These are phyloP conservation scores for Epichloe scottii DNA, from an alignment of 2,329 filamentous ascomycete species.

Conservation along the genomic window DNA sequence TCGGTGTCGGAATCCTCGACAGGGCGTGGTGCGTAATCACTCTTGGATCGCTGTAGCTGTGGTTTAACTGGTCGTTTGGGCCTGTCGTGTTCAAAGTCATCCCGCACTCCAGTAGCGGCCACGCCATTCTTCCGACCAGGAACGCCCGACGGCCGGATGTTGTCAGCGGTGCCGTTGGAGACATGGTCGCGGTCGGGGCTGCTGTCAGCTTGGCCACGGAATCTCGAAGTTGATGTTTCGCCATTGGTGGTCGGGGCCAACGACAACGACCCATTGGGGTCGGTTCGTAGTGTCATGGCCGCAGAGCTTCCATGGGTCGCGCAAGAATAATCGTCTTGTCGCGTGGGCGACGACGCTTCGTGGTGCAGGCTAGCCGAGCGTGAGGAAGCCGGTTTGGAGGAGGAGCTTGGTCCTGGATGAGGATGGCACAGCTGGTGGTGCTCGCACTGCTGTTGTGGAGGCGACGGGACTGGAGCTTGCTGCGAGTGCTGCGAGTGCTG, in stretches of 20 bases:
- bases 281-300: constrained; percentile 22
- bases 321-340: constrained; percentile 10
- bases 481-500: not conserved
- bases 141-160: constrained; percentile 32
- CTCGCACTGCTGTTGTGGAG: constrained; percentile 5
- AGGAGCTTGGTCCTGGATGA: constrained; percentile 12
- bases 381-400: constrained; percentile 12
- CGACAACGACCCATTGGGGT: constrained; percentile 19
- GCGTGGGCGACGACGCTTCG: constrained; percentile 12
- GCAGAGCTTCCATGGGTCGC: constrained; percentile 13
- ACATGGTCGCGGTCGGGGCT: constrained; percentile 17
- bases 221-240: constrained; percentile 18
- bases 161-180: constrained; percentile 16
- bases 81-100: constrained; percentile 23
- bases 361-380: constrained; percentile 7
- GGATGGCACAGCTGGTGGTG: constrained; percentile 3
- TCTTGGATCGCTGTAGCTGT: constrained; percentile 42
- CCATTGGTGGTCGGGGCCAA: constrained; percentile 16
- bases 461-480: not conserved
- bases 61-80: constrained; percentile 32
- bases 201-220: constrained; percentile 16
- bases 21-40: constrained; percentile 36
- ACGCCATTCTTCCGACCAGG: constrained; percentile 29
- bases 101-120: constrained; percentile 13
- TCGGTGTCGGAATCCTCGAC: constrained; percentile 27